Percentiles rank a stretch among this genome's conserved stretches.
These are phyloP conservation scores for Striga asiatica DNA, from an alignment of 257 asterid species.

Conservation along the genomic window DNA sequence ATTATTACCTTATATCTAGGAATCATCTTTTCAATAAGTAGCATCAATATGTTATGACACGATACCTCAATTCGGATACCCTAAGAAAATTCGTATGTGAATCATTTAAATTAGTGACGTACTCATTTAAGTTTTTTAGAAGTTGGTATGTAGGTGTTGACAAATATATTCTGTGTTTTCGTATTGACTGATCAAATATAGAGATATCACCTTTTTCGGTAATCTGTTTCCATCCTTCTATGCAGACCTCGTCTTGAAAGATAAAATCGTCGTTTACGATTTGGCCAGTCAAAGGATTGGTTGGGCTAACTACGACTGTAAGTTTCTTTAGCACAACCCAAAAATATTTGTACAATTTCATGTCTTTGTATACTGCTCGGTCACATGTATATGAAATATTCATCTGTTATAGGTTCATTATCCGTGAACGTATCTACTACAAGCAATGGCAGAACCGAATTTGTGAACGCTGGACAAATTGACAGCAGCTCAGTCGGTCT, in stretches of 20 bases:
- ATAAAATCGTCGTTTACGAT: slow-evolving; percentile 84
- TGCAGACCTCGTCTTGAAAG: slow-evolving; percentile 86
- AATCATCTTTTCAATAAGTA: background rate
- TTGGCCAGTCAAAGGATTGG: slow-evolving; percentile 71
- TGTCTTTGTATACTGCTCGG: background rate
- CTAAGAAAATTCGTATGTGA: too few species aligned
- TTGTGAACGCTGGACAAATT: slow-evolving; percentile 58
- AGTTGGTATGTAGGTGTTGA: too few species aligned
- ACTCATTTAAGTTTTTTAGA: too few species aligned
- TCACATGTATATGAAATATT: background rate
- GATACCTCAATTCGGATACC: too few species aligned
- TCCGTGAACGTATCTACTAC: slow-evolving; percentile 70
- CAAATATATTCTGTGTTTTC: too few species aligned
- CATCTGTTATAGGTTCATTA: slow-evolving; percentile 40
- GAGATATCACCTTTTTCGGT: background rate
- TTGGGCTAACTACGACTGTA: slow-evolving; percentile 91
- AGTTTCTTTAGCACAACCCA: slow-evolving; percentile 25
- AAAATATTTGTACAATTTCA: background rate
- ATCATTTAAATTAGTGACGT: too few species aligned
- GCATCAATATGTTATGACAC: background rate
- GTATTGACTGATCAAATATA: background rate
- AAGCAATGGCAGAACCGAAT: slow-evolving; percentile 53
- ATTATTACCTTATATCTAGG: background rate
- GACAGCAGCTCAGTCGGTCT: slow-evolving; percentile 18
- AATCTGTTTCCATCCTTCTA: background rate